Evolutionary conservation across 495 filamentous ascomycete species (phyloP), one percentile per base, ranked within the genome.

Genomic region (Penicillium subrubescens): DNA sequence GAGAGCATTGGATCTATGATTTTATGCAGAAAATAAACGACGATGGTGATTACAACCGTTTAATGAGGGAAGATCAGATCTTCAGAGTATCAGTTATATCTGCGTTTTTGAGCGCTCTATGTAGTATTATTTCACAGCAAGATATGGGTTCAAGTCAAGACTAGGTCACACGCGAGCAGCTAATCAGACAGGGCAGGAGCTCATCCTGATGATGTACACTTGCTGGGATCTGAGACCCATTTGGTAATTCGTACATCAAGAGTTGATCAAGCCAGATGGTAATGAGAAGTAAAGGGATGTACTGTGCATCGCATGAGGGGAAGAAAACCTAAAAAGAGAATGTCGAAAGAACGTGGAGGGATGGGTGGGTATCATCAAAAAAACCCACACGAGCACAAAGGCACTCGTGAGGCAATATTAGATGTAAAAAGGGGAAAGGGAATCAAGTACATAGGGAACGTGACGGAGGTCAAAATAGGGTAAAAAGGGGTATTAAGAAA

Each of bases 321-420:
- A 8, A 21, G 27, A 8, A 8, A 23, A 33, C 3, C 23, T 8
- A 25, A 56, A 25, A 50, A 37, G 50, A 31, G 27, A 14, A 59
- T 33, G 27, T 53, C 19, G 14, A 46, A 14, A 15, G 55, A 58
- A 17, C 44, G 61, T 63, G 44, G n/a, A 62, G 50, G 27, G 48
- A 60, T 60, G 19, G 44, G 44, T 12, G 60, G 44, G 50, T 48
- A 59, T 68, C 59, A 23, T 62, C 50, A 23, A n/a, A 48, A 31
- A 48, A 60, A 51, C 60, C 52, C 65, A 17, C 21, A 53, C 53
- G 14, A 34, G 19, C 27, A 14, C 43, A 37, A 43, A 29, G 41
- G 57, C 8, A 53, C 27, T 64, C 61, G 57, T 57, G 27, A 54
- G 50, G 48, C 41, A 37, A 21, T 10, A 57, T 41, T 14, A 50